A percentile compares a stretch with the other conserved stretches of the same genome.
Conservation (phyloP, 257 asterid genomes). For the Nemophila menziesii region DNA sequence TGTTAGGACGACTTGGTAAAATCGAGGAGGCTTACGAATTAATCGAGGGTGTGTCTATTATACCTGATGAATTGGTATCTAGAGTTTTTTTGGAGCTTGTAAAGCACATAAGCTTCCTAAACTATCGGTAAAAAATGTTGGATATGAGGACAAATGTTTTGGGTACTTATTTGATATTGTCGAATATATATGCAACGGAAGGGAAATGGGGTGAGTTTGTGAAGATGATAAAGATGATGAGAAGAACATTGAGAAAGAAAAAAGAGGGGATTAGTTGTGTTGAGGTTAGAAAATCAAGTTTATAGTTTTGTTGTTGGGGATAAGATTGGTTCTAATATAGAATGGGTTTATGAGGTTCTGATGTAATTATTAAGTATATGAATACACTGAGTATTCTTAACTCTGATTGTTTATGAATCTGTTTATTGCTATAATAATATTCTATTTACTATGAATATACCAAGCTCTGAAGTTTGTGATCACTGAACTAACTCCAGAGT, state of each 20-base stretch:
- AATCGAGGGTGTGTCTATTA: constrained; percentile 63
- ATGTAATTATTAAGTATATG: constrained; percentile 37
- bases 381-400: constrained; percentile 23
- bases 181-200: constrained; percentile 66
- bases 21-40: constrained; percentile 65
- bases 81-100: constrained; percentile 87
- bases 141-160: constrained; percentile 42
- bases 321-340: constrained; percentile 45
- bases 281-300: constrained; percentile 38
- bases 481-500: too few relatives aligned
- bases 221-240: constrained; percentile 54
- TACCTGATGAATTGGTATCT: constrained; percentile 75
- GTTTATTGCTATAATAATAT: too few relatives aligned
- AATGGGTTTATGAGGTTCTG: constrained; percentile 39
- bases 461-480: too few relatives aligned
- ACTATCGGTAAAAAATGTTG: constrained; percentile 36
- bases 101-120: constrained; percentile 51
- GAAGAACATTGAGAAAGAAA: constrained; percentile 52
- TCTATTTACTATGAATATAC: too few relatives aligned
- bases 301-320: constrained; percentile 59
- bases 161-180: constrained; percentile 54
- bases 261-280: constrained; percentile 83
- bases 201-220: constrained; percentile 80
- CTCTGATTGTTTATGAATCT: constrained; percentile 13
- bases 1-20: constrained; percentile 88